Evolutionary conservation across 2,329 filamentous ascomycete species (phyloP).

Genomic region (Huntiella omanensis): DNA sequence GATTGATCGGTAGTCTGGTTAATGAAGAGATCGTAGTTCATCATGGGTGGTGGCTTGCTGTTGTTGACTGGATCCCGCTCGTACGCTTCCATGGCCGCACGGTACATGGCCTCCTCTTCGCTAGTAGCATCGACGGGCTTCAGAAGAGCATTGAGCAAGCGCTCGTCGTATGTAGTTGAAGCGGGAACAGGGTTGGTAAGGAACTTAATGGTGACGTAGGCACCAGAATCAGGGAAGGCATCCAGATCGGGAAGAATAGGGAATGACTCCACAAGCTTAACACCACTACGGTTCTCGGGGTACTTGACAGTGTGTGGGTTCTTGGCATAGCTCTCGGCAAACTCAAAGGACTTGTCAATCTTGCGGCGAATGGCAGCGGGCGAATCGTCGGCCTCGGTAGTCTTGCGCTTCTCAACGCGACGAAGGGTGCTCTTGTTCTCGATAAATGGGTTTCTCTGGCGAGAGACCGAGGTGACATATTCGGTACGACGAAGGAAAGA

Average conservation of each 20-base stretch:
- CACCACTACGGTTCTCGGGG: conserved; percentile 32
- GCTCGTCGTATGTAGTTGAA: conserved; percentile 34
- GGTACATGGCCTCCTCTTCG: conserved; percentile 33
- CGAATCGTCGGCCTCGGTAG: conserved; percentile 39
- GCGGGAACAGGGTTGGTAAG: conserved; percentile 42
- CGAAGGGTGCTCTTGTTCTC: conserved; percentile 13
- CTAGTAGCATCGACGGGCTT: conserved; percentile 37
- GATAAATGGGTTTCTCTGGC: conserved; percentile 16
- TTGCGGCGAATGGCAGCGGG: conserved; percentile 48
- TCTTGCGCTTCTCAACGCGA: conserved; percentile 20
- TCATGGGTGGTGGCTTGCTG: conserved; percentile 36
- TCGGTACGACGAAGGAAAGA: conserved; percentile 93
- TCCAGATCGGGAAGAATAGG: conserved; percentile 47
- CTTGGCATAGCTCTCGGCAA: conserved; percentile 33
- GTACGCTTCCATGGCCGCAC: conserved; percentile 31
- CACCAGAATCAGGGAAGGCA: conserved; percentile 50
- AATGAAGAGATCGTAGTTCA: conserved; percentile 51
- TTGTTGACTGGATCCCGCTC: conserved; percentile 36
- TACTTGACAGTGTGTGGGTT: conserved; percentile 36
- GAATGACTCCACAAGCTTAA: conserved; percentile 39
- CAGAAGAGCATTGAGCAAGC: conserved; percentile 42
- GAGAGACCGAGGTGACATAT: conserved; percentile 57
- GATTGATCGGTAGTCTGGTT: conserved; percentile 28
- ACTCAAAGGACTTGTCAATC: conserved; percentile 43
- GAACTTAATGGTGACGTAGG: conserved; percentile 53